Evolutionary conservation across 2,329 filamentous ascomycete genomes (phyloP).

Genomic region (Didymella exigua): DNA sequence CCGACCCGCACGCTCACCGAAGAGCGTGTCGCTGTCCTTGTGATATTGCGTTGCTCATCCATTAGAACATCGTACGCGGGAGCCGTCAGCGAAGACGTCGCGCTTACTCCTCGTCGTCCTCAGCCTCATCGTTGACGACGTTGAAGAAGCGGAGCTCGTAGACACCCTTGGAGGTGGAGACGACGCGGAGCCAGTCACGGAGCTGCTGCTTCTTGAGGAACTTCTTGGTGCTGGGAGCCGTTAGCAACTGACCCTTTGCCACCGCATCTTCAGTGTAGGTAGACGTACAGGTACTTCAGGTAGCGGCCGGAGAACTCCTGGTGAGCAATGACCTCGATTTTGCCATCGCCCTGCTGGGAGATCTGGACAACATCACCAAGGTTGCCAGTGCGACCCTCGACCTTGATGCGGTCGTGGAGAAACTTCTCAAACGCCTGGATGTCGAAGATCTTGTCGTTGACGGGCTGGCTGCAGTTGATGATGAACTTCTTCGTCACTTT

Average conservation of each 20-base stretch:
- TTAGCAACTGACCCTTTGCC: slow-evolving; percentile 14
- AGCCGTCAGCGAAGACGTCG: slow-evolving; percentile 37
- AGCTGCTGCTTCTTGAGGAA: slow-evolving; percentile 99
- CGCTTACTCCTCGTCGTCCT: slow-evolving; percentile 95
- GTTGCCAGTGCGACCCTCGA: slow-evolving; percentile 97
- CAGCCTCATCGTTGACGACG: slow-evolving; percentile 96
- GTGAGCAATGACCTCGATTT: slow-evolving; percentile 97
- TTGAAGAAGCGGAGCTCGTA: slow-evolving; percentile 99
- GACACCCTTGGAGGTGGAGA: slow-evolving; percentile 95
- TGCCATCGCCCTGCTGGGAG: slow-evolving; percentile 90
- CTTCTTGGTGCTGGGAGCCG: slow-evolving; percentile 90
- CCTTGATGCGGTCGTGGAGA: slow-evolving; percentile 99
- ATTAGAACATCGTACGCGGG: slow-evolving; percentile 11
- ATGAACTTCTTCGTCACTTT: slow-evolving; percentile 96
- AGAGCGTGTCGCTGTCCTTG: slow-evolving; percentile 12
- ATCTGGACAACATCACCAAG: slow-evolving; percentile 92
- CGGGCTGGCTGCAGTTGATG: slow-evolving; percentile 99
- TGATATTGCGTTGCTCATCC: slow-evolving; percentile 9
- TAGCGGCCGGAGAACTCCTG: slow-evolving; percentile 98
- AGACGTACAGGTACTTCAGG: slow-evolving; percentile 96
- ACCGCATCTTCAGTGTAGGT: too few relatives aligned
- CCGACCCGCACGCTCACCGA: slow-evolving; percentile 22
- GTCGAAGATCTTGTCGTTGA: slow-evolving; percentile 99
- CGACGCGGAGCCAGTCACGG: slow-evolving; percentile 99
- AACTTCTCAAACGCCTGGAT: slow-evolving; percentile 99